Base-by-base conservation (phyloP, 2,329 filamentous ascomycete species). In the Scopulariopsis brevicaulis region DNA sequence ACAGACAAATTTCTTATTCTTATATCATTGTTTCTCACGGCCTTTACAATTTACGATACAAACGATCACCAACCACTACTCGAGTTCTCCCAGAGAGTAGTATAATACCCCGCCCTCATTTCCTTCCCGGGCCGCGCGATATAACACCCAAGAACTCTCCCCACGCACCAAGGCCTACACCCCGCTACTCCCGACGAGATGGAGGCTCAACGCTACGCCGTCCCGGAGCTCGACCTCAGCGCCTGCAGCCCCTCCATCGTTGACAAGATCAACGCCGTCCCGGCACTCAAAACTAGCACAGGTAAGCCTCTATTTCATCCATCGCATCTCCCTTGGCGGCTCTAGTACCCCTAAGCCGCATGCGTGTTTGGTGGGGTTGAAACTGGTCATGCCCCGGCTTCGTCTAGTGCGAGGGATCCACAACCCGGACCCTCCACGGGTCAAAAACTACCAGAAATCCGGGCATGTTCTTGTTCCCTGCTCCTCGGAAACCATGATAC, bases 241-340 rank as follows among this genome's bases (percentile, higher is more conserved):
- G 69, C 72, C 58, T 77, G 72, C 60, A 70, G 75, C 58, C 70
- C 74, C 52, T 76, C 77, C 55, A 73, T 82, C 62, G 75, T 76
- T 58, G 77, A 81, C 67, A 75, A 74, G 63, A 75, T 83, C 69
- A 82, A 78, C 66, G 72, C 77, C 48, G 76, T 84, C 50, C 81
- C 81, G 2, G 81, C 76, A 35, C 70, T 84, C 57, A 82, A 78
- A 66, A 82, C 80, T 61, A 83, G 81, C 66, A 77, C 81, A 66
- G 81, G 81, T 84, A 69, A 78, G 81, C 71, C 57, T n/a, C 12
- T 8, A 22, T 24, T 48, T 48, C 43, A n/a, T 50, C 12, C 22
- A 12, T 50, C 8, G 12, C 24, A 12, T 46, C 40, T 46, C n/a
- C n/a, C 37, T 46, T 46, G 15, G 6, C 15, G 40, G 7, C 18